phyloP scores from a whole-genome alignment of 352 stramenopile genomes.

The Globisporangium emineosum region DNA sequence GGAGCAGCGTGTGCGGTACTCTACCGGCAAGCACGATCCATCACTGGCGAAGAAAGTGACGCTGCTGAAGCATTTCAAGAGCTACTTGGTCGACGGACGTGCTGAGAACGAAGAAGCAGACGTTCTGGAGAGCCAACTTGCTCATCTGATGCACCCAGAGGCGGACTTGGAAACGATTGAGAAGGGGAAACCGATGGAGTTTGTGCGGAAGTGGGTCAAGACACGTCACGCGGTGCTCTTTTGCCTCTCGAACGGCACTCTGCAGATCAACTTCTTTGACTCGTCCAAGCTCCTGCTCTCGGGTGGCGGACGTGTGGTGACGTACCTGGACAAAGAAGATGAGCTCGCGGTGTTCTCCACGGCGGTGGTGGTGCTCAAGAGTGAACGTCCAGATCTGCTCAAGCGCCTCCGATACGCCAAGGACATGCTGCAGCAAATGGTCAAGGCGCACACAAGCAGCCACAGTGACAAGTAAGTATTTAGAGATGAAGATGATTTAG shows the following conservation, averaged over 20 bases:
- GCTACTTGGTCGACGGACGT: slow-evolving; percentile 92
- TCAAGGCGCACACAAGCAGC: slow-evolving; percentile 13
- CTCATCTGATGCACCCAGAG: slow-evolving; percentile 20
- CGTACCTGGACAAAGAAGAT: slow-evolving; percentile 83
- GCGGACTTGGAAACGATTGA: slow-evolving; percentile 28
- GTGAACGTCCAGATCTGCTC: slow-evolving; percentile 57
- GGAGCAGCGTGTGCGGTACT: slow-evolving; percentile 36
- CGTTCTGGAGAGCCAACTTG: slow-evolving; percentile 40
- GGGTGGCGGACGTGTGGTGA: slow-evolving; percentile 85
- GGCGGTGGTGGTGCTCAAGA: slow-evolving; percentile 49
- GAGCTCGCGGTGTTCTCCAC: slow-evolving; percentile 51
- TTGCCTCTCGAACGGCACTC: slow-evolving; percentile 94
- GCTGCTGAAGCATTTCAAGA: slow-evolving; percentile 96
- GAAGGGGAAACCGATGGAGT: slow-evolving; percentile 68
- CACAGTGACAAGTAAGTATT: slow-evolving; percentile 2
- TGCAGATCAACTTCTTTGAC: slow-evolving; percentile 97
- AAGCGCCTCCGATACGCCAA: slow-evolving; percentile 92
- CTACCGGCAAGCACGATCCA: slow-evolving; percentile 73
- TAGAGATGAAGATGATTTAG: slow-evolving; percentile 1
- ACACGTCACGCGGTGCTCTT: slow-evolving; percentile 98
- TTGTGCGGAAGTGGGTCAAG: slow-evolving; percentile 98
- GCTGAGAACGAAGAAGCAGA: slow-evolving; percentile 49
- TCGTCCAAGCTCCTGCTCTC: slow-evolving; percentile 95
- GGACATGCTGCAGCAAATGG: slow-evolving; percentile 96
- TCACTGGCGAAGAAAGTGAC: slow-evolving; percentile 97